Evolutionary conservation across 257 asterid genomes (phyloP), one percentile per base, ranked within the genome.

Genomic region (Paraleonurus japonicus): DNA sequence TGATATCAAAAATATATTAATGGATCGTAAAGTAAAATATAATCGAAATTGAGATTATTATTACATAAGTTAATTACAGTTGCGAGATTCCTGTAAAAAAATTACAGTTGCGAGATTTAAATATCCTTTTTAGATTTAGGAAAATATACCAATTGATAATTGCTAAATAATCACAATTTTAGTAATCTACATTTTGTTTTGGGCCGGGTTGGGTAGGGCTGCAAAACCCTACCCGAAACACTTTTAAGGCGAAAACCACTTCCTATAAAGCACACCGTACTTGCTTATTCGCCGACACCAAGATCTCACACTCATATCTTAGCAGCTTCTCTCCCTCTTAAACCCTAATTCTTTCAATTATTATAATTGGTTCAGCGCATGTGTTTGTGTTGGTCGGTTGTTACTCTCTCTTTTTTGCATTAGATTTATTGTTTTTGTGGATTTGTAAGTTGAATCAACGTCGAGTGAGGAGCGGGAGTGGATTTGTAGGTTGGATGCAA

Each of bases 401-500:
- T n/a, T n/a, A n/a, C n/a, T n/a, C n/a, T n/a, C n/a, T n/a, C n/a
- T n/a, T n/a, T n/a, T n/a, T n/a, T n/a, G n/a, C n/a, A n/a, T n/a
- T n/a, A n/a, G n/a, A n/a, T n/a, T n/a, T 58, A 2, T 11, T 70
- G 48, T 24, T 71, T 28, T 65, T 80, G 50, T 63, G 77, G 81
- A 61, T 47, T 70, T 82, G 50, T 45, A 80, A 85, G 75, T 75
- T 48, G 72, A 45, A 75, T 80, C 72, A 54, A 89, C 86, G 95
- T 89, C 96, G 78, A 96, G 89, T 72, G 98, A 87, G 55, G 97
- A 94, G 79, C 81, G 92, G 72, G 4, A 11, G 15, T 10, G 98
- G 89, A 74, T 97, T 93, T 15, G 97, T 90, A 71, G 89, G 89
- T 95, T 55, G 89, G 87, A 71, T 90, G 87, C 82, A 93, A 90